phyloP scores from a whole-genome alignment of 2,329 filamentous ascomycete species.

The Cadophora luteo-olivacea region DNA sequence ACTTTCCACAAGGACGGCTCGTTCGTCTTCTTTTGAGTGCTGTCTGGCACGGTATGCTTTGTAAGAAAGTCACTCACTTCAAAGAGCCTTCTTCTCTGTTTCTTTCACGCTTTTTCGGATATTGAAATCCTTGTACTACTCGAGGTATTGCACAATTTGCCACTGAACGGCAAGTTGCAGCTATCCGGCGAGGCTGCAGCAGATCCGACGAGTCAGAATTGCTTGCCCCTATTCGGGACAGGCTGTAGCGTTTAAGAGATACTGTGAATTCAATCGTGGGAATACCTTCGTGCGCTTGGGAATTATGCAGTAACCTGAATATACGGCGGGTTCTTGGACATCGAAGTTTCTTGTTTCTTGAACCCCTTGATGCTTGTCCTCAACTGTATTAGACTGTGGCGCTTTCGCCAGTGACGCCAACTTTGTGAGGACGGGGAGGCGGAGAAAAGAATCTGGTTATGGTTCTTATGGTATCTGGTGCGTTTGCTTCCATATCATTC shows the following conservation, averaged over 20 bases:
- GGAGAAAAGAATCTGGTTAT: too few species aligned
- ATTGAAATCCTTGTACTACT: neutral
- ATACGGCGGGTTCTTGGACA: neutral
- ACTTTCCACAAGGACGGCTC: neutral
- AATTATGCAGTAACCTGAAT: neutral
- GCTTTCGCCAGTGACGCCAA: too few species aligned
- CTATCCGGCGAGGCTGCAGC: neutral
- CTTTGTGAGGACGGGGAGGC: too few species aligned
- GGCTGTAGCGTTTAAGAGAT: neutral
- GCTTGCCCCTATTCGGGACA: neutral
- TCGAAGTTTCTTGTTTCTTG: neutral
- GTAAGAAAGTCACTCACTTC: too few species aligned
- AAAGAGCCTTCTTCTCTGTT: too few species aligned
- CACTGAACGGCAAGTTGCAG: neutral
- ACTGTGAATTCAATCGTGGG: neutral
- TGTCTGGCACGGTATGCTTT: too few species aligned
- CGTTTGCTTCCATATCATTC: too few species aligned
- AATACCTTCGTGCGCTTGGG: neutral
- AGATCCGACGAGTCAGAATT: slow-evolving; percentile 8
- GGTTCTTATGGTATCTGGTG: too few species aligned
- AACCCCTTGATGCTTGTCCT: too few species aligned
- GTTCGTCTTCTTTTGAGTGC: neutral
- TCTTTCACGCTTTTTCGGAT: neutral
- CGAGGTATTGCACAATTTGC: neutral
- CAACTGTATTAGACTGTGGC: too few species aligned